Conservation (phyloP, 306 rosid species). For the Urtica urens region DNA sequence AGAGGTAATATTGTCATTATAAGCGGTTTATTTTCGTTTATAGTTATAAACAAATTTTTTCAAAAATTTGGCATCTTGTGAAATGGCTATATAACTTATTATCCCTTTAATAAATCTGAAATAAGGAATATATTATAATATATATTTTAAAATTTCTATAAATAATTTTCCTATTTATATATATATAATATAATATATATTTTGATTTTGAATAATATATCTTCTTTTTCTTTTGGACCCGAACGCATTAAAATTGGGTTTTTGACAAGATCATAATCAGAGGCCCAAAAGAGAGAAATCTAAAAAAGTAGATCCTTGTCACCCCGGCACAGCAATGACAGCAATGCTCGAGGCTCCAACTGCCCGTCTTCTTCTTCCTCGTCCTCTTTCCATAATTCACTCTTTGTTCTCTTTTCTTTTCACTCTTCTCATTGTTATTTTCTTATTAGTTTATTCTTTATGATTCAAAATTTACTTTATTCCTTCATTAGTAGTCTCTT, state of each 20-base stretch:
- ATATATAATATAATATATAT: too few species aligned
- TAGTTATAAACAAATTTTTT: too few species aligned
- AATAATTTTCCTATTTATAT: too few species aligned
- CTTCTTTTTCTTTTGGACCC: not conserved
- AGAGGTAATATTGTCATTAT: too few species aligned
- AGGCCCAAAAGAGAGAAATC: not conserved
- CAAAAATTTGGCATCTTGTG: too few species aligned
- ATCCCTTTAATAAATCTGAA: too few species aligned
- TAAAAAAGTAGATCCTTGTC: not conserved
- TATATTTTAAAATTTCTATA: too few species aligned
- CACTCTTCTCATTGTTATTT: not conserved
- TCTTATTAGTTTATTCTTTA: not conserved
- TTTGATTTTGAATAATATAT: too few species aligned
- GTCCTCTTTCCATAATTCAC: constrained; percentile 1
- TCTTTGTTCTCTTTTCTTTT: not conserved
- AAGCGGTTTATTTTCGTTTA: too few species aligned
- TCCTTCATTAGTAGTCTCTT: not conserved
- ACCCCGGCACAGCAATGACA: not conserved
- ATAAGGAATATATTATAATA: too few species aligned
- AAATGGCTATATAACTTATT: too few species aligned
- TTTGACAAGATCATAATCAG: not conserved
- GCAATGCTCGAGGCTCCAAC: not conserved
- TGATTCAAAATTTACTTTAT: too few species aligned
- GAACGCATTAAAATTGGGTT: not conserved
- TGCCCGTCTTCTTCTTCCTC: constrained; percentile 6